Evolutionary conservation across 2,329 filamentous ascomycete genomes (phyloP).

Genomic region (Fusarium torreyae): DNA sequence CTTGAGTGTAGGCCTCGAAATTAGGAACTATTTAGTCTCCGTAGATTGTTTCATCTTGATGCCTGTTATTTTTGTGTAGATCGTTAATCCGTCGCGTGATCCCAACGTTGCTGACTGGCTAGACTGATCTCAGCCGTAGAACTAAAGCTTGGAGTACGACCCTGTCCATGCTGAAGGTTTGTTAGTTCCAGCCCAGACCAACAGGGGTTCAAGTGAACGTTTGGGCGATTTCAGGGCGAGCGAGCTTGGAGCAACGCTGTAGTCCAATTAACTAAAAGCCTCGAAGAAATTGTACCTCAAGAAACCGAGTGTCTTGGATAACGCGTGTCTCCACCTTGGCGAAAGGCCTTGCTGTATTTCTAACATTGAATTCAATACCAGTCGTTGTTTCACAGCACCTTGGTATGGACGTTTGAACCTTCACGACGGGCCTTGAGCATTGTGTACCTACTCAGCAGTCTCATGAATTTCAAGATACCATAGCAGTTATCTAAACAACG

Average conservation of each 20-base stretch:
- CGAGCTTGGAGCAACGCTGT: background rate
- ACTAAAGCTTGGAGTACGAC: background rate
- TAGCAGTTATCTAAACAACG: too few relatives aligned
- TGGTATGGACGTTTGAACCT: too few relatives aligned
- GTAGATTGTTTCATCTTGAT: constrained; percentile 10
- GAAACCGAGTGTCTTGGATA: background rate
- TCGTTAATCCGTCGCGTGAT: background rate
- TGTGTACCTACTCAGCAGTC: too few relatives aligned
- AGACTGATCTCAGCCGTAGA: background rate
- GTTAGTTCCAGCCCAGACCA: background rate
- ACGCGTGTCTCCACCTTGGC: too few relatives aligned
- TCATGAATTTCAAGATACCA: too few relatives aligned
- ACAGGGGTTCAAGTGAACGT: background rate
- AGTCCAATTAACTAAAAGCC: too few relatives aligned
- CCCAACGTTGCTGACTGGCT: background rate
- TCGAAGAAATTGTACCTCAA: too few relatives aligned
- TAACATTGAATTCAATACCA: too few relatives aligned
- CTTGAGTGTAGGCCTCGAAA: constrained; percentile 1
- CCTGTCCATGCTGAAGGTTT: background rate
- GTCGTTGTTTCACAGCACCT: too few relatives aligned
- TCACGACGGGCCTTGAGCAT: too few relatives aligned
- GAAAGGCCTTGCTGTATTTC: too few relatives aligned
- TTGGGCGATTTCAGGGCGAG: background rate
- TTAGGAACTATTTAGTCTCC: background rate
- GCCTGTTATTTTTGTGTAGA: background rate